Percentiles rank a stretch among this genome's conserved stretches.
These are phyloP conservation scores for Solanum aculeatissimum DNA, from an alignment of 305 asterid species.

Conservation along the genomic window DNA sequence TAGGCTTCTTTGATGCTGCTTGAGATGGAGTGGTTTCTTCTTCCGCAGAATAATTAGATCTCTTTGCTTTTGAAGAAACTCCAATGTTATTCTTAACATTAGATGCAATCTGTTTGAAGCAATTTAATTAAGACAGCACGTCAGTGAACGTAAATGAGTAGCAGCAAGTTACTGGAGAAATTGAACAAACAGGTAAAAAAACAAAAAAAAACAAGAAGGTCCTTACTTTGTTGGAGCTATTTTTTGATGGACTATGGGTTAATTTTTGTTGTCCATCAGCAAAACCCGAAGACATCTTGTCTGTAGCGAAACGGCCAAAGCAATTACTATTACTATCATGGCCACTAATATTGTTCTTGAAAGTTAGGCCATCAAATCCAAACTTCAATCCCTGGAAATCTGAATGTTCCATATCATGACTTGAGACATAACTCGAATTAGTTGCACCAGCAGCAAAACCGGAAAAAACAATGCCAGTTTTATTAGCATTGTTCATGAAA, in stretches of 20 bases:
- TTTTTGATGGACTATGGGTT: slow-evolving; percentile 5
- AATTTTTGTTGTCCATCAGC: not conserved
- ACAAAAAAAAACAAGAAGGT: not conserved
- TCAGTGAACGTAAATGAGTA: not conserved
- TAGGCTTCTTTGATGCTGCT: slow-evolving; percentile 11
- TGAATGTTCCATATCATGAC: not conserved
- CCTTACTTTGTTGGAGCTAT: slow-evolving; percentile 13
- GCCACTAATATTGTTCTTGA: not conserved
- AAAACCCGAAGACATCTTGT: not conserved
- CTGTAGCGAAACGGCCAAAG: not conserved
- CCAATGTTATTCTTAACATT: not conserved
- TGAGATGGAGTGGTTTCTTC: not conserved
- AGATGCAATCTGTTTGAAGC: slow-evolving; percentile 2
- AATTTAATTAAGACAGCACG: not conserved
- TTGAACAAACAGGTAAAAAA: not conserved
- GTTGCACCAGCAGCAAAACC: not conserved
- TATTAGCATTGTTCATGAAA: not conserved
- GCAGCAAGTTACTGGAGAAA: not conserved
- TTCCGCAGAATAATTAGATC: not conserved
- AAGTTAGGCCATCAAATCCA: not conserved
- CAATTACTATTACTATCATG: not conserved
- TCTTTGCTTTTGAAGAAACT: slow-evolving; percentile 1
- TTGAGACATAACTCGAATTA: not conserved
- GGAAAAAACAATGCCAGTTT: not conserved
- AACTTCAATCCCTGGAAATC: not conserved